Evolutionary conservation across 495 filamentous ascomycete genomes (phyloP), one percentile per base, ranked within the genome.

Genomic region (Cercophora samala): DNA sequence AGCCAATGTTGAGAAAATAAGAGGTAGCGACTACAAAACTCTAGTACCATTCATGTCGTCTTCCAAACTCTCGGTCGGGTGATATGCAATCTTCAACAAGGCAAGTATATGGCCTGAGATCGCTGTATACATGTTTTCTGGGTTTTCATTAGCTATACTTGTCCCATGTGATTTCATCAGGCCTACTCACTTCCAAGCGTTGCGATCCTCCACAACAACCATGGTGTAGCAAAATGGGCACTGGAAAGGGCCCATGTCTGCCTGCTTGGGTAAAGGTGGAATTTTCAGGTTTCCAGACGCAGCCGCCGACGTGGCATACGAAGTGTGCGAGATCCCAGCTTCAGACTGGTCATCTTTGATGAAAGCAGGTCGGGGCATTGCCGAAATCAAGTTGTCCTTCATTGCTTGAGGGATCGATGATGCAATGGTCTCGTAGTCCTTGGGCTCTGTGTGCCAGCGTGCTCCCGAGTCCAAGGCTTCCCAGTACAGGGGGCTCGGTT

Each of bases 141-240:
- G 4, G 3, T 18, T 13, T 24, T 24, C 0, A 52, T 42, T 42
- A 51, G 42, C 18, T 18, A n/a, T 26, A 29, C 25, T 4, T 4
- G 4, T 1, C 21, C 11, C 24, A 13, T 13, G 23, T 6, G 22
- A 5, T n/a, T n/a, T n/a, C 18, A 11, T 8, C 11, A 17, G 8
- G 2, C 25, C 18, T 6, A 64, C 73, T 58, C 65, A 78, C 76
- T 68, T 78, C 78, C 78, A 81, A 19, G 73, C 71, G 17, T 24
- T 15, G 25, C 66, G 76, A 53, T 68, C 72, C 6, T 68, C 69
- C 1, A 76, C 71, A 0, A 29, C 64, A 23, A 77, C 69, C 59
- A 78, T 71, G 19, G 66, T 73, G 19, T 69, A 78, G 58, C 78
- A 80, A 37, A 73, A 78, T 0, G 76, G 78, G 46, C 78, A 81